Conservation (phyloP, 192 early-diverging fungal species). For the Coemansia sp. region DNA sequence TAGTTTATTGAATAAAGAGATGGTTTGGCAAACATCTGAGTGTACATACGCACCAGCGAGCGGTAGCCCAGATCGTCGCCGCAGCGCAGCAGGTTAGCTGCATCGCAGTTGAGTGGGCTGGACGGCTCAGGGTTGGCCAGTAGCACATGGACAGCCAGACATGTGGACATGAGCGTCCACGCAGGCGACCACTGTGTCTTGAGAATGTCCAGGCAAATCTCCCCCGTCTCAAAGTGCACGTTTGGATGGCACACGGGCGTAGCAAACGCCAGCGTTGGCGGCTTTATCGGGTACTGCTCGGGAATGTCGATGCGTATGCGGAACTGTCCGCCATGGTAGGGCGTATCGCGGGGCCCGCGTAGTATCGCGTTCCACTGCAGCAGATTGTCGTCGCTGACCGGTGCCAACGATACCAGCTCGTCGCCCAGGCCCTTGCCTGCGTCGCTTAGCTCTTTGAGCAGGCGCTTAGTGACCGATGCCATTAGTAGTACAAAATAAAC, state of each 20-base stretch:
- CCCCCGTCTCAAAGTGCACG: conserved; percentile 91
- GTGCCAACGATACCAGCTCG: conserved; percentile 33
- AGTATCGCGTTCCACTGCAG: conserved; percentile 53
- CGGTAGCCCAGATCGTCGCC: conserved; percentile 85
- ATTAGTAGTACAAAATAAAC: conserved; percentile 5
- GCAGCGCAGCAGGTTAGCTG: conserved; percentile 86
- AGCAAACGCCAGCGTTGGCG: conserved; percentile 70
- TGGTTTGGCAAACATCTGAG: conserved; percentile 60
- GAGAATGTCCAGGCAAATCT: conserved; percentile 95
- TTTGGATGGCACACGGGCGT: conserved; percentile 94
- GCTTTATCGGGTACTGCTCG: conserved; percentile 68
- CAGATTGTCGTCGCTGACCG: conserved; percentile 42
- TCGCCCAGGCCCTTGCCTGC: conserved; percentile 22
- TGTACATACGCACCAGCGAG: conserved; percentile 85
- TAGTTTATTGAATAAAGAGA: conserved; percentile 10
- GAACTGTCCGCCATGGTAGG: conserved; percentile 69
- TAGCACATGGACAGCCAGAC: conserved; percentile 78
- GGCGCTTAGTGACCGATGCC: conserved; percentile 51
- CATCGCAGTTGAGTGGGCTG: conserved; percentile 93
- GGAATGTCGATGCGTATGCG: conserved; percentile 78
- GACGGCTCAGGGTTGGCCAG: conserved; percentile 84
- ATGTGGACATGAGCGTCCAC: conserved; percentile 87
- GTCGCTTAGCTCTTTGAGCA: conserved; percentile 61
- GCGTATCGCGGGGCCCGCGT: conserved; percentile 50
- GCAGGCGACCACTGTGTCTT: conserved; percentile 93